phyloP scores from a whole-genome alignment of 192 early-diverging fungal species.

The Entomortierella chlamydospora region DNA sequence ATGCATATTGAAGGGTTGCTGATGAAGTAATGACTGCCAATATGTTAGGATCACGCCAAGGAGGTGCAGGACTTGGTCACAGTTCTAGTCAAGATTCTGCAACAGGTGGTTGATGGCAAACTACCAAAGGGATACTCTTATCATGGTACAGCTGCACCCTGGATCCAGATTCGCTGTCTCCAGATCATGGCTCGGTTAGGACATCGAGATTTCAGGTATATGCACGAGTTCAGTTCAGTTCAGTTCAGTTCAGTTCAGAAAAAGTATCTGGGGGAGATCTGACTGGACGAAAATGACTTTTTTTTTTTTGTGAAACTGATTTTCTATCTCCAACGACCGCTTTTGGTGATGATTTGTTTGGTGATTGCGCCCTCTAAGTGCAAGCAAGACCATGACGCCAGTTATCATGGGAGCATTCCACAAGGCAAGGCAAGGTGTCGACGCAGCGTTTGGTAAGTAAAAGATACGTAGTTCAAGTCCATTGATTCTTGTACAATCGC shows the following conservation, averaged over 20 bases:
- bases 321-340: neutral
- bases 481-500: too few relatives aligned
- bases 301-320: constrained; percentile 1
- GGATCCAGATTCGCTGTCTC: constrained; percentile 66
- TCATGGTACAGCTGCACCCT: constrained; percentile 65
- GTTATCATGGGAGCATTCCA: constrained; percentile 46
- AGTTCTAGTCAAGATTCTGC: constrained; percentile 47
- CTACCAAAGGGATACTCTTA: constrained; percentile 61
- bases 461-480: too few relatives aligned
- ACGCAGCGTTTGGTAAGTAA: constrained; percentile 52
- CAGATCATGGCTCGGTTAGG: constrained; percentile 54
- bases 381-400: constrained; percentile 51
- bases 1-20: too few relatives aligned
- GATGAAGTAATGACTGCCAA: neutral
- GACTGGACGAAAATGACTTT: too few relatives aligned
- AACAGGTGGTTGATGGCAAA: constrained; percentile 61
- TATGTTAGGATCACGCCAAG: constrained; percentile 35
- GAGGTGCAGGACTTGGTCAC: constrained; percentile 54
- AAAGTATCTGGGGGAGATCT: too few relatives aligned
- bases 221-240: too few relatives aligned
- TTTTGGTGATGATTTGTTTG: too few relatives aligned
- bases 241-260: too few relatives aligned
- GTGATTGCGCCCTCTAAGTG: constrained; percentile 33
- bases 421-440: constrained; percentile 44
- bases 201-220: constrained; percentile 46